A percentile compares a stretch with the other conserved stretches of the same genome.
These are phyloP conservation scores for Schoenoplectus triqueter DNA, from an alignment of 202 grass and related monocot genomes.

Conservation along the genomic window DNA sequence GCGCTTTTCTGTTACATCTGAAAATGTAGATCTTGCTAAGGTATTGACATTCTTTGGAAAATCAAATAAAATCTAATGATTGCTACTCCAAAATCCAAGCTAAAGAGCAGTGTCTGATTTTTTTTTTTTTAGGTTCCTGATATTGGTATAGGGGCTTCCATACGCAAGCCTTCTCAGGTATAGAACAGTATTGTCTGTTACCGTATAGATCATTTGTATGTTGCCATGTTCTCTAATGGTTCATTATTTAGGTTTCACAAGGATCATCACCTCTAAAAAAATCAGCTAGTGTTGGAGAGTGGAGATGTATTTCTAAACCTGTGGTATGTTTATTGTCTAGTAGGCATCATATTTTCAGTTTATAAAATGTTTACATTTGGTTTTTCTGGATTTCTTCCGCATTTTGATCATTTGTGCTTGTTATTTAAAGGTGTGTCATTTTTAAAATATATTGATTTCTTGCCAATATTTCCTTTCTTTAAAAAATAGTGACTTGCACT, in stretches of 20 bases:
- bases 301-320: slow-evolving; percentile 66
- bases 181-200: slow-evolving; percentile 23
- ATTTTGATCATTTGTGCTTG: not conserved
- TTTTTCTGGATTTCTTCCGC: slow-evolving; percentile 17
- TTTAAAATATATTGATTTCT: not conserved
- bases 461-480: not conserved
- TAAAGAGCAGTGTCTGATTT: slow-evolving; percentile 37
- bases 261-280: slow-evolving; percentile 75
- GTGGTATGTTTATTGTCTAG: slow-evolving; percentile 54
- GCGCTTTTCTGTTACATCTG: slow-evolving; percentile 99
- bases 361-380: slow-evolving; percentile 19
- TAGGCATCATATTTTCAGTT: slow-evolving; percentile 22
- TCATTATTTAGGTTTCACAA: slow-evolving; percentile 47
- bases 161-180: slow-evolving; percentile 75
- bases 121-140: slow-evolving; percentile 62
- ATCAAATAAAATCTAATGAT: slow-evolving; percentile 16
- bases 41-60: slow-evolving; percentile 42
- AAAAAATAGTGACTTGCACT: not conserved
- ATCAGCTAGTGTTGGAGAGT: slow-evolving; percentile 96
- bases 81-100: slow-evolving; percentile 11
- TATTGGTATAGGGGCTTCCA: slow-evolving; percentile 56
- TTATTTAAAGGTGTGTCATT: not conserved
- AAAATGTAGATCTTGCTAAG: slow-evolving; percentile 98
- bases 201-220: slow-evolving; percentile 22
- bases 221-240: slow-evolving; percentile 14